Evolutionary conservation across 2,329 filamentous ascomycete genomes (phyloP).

Genomic region (Ustulina deusta): DNA sequence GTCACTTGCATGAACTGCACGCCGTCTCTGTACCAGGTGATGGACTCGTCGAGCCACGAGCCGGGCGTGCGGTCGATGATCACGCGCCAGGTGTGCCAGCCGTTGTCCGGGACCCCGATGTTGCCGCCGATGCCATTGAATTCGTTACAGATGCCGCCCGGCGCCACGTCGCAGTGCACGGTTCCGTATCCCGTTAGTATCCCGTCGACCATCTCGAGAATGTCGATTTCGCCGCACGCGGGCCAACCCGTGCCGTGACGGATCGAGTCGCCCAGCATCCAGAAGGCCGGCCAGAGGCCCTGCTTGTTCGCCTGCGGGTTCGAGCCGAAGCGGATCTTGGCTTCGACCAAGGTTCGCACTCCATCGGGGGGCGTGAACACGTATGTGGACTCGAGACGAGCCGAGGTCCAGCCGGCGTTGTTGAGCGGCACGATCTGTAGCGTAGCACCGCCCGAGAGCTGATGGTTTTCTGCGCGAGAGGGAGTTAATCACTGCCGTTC

Average conservation of each 20-base stretch:
- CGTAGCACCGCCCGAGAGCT: slow-evolving; percentile 63
- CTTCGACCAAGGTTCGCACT: slow-evolving; percentile 58
- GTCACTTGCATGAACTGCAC: slow-evolving; percentile 57
- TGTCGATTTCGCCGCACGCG: slow-evolving; percentile 63
- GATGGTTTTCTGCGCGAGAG: slow-evolving; percentile 55
- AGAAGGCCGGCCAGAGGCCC: slow-evolving; percentile 67
- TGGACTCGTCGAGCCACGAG: slow-evolving; percentile 60
- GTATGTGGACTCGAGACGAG: slow-evolving; percentile 61
- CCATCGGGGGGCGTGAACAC: slow-evolving; percentile 59
- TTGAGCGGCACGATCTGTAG: slow-evolving; percentile 63
- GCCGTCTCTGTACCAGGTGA: slow-evolving; percentile 64
- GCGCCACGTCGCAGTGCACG: slow-evolving; percentile 59
- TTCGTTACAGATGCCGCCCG: slow-evolving; percentile 63
- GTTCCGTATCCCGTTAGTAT: slow-evolving; percentile 60
- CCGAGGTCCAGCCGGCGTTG: slow-evolving; percentile 61
- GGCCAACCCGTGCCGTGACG: slow-evolving; percentile 62
- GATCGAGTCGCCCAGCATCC: slow-evolving; percentile 62
- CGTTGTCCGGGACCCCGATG: slow-evolving; percentile 58
- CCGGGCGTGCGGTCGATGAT: slow-evolving; percentile 59
- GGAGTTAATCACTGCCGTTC: background rate
- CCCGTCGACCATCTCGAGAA: slow-evolving; percentile 64
- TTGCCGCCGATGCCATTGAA: slow-evolving; percentile 55
- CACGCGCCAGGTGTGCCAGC: slow-evolving; percentile 63
- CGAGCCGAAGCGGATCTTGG: slow-evolving; percentile 59
- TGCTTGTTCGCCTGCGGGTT: slow-evolving; percentile 56